A percentile compares a stretch with the other conserved stretches of the same genome.
Conservation (phyloP, 2,329 filamentous ascomycete species). For the Colletotrichum acutatum region DNA sequence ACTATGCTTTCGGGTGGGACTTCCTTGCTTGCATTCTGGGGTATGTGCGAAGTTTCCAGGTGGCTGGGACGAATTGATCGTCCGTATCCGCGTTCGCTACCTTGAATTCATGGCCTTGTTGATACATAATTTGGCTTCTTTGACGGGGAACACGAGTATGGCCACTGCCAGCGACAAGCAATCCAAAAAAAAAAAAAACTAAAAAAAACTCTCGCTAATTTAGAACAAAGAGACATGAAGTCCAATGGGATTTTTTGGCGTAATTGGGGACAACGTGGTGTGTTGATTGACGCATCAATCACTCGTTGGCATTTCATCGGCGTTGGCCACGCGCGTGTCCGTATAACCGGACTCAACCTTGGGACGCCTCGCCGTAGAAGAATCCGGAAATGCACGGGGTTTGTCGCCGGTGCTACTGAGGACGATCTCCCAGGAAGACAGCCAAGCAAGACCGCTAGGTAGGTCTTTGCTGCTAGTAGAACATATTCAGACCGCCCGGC, state of each 20-base stretch:
- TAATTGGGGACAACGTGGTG: slow-evolving; percentile 27
- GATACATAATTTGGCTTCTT: background rate
- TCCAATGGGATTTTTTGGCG: background rate
- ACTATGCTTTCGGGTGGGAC: slow-evolving; percentile 3
- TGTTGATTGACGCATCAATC: slow-evolving; percentile 15
- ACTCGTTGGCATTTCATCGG: slow-evolving; percentile 24
- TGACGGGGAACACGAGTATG: background rate
- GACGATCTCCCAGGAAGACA: background rate
- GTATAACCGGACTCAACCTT: slow-evolving; percentile 11
- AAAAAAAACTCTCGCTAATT: too few species aligned
- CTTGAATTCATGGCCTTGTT: background rate
- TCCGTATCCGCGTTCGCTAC: background rate
- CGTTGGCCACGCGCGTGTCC: slow-evolving; percentile 12
- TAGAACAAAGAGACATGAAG: slow-evolving; percentile 2
- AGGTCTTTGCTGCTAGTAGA: background rate
- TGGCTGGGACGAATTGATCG: slow-evolving; percentile 24
- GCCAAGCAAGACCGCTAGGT: background rate
- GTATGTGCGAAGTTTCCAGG: slow-evolving; percentile 21
- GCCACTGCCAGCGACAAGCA: background rate
- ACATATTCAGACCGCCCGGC: background rate
- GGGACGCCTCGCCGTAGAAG: slow-evolving; percentile 12
- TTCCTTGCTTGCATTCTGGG: slow-evolving; percentile 13
- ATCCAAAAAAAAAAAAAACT: too few species aligned
- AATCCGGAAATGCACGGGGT: slow-evolving; percentile 1
- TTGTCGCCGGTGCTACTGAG: slow-evolving; percentile 1